Evolutionary conservation across 2,329 filamentous ascomycete species (phyloP).

Genomic region (Neopestalotiopsis sp.): DNA sequence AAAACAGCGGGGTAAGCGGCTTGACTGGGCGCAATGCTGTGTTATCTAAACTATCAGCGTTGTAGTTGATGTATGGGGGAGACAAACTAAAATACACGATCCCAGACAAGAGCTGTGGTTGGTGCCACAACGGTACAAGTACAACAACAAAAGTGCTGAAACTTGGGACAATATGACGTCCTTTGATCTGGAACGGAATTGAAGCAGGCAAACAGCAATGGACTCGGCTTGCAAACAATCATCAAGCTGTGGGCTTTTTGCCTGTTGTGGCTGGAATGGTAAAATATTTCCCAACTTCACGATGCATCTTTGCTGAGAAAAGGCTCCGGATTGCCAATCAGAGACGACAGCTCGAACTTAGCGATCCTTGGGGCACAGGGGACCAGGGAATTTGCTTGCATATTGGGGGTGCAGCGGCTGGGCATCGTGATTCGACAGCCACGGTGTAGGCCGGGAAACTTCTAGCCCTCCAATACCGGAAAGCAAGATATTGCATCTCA

Average conservation of each 20-base stretch:
- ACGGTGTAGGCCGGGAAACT: not conserved
- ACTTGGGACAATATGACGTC: not conserved
- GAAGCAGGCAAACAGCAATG: not conserved
- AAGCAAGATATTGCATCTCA: not conserved
- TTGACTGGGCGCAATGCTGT: too few species aligned
- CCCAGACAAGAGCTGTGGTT: too few species aligned
- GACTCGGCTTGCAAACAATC: not conserved
- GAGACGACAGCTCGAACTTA: conserved; percentile 1
- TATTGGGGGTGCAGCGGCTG: conserved; percentile 5
- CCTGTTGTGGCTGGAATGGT: not conserved
- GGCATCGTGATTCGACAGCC: conserved; percentile 11
- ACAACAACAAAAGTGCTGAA: too few species aligned
- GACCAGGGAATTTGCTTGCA: not conserved
- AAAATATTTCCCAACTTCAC: not conserved
- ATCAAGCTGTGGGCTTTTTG: not conserved
- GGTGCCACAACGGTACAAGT: too few species aligned
- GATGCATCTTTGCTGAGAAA: conserved; percentile 13
- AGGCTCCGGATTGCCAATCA: conserved; percentile 17
- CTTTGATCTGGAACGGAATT: not conserved
- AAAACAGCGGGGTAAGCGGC: too few species aligned
- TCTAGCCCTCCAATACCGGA: not conserved
- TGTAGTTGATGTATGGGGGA: too few species aligned
- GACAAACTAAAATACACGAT: too few species aligned
- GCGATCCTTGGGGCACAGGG: not conserved
- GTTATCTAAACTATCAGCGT: too few species aligned